These are phyloP conservation scores for Coprinopsis marcescibilis DNA, from an alignment of 768 basidiomycete species.

Conservation along the genomic window DNA sequence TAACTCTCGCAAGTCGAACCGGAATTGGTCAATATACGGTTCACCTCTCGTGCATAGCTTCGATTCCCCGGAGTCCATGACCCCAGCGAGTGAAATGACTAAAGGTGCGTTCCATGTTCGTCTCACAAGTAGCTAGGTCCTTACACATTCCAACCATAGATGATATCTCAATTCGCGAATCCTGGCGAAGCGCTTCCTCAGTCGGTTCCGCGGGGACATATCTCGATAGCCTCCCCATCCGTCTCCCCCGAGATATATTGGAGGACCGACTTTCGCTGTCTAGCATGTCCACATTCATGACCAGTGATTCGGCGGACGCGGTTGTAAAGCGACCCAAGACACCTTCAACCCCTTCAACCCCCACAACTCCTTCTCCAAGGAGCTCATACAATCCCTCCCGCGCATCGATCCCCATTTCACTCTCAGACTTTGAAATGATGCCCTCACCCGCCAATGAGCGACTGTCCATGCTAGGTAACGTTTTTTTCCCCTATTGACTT, in stretches of 20 bases:
- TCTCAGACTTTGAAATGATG: constrained; percentile 38
- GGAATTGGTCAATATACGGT: constrained; percentile 16
- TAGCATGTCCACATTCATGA: constrained; percentile 53
- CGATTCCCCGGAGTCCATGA: too few relatives aligned
- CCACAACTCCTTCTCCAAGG: background rate
- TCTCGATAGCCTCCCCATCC: constrained; percentile 34
- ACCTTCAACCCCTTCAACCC: too few relatives aligned
- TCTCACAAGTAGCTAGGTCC: background rate
- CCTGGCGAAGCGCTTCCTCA: constrained; percentile 8
- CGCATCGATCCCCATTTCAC: constrained; percentile 28
- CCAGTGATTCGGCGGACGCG: constrained; percentile 53
- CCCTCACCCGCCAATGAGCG: constrained; percentile 26
- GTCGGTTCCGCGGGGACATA: constrained; percentile 28
- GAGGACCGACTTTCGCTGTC: constrained; percentile 40
- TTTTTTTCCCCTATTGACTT: constrained; percentile 6
- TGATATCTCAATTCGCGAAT: constrained; percentile 7
- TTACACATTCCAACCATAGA: background rate
- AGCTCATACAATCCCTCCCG: constrained; percentile 17
- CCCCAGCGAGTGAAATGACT: too few relatives aligned
- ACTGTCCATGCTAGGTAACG: constrained; percentile 29
- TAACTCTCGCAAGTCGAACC: constrained; percentile 22
- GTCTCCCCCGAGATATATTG: constrained; percentile 28
- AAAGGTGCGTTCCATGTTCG: too few relatives aligned
- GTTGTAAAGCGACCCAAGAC: constrained; percentile 45
- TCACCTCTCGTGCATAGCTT: constrained; percentile 1